Percentiles rank a stretch among this genome's conserved stretches.
Conservation (phyloP, 2,329 filamentous ascomycete genomes). For the Fusarium multiceps region DNA sequence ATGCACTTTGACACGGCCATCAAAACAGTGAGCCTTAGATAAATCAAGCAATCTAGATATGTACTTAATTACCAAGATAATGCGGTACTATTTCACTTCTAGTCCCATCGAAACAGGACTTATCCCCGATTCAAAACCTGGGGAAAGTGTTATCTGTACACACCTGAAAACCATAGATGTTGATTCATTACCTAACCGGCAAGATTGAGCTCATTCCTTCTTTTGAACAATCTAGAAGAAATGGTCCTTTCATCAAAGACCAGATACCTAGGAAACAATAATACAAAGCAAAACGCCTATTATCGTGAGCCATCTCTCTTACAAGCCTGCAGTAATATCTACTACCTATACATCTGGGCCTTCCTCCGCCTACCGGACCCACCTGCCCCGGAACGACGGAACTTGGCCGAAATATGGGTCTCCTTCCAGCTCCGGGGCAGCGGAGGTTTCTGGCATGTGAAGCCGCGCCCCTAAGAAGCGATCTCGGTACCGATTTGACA, state of each 20-base stretch:
- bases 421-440: slow-evolving; percentile 43
- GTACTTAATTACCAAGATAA: not conserved
- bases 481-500: not conserved
- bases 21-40: not conserved
- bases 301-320: not conserved
- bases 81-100: not conserved
- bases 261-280: not conserved
- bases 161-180: slow-evolving; percentile 8
- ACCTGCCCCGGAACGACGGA: slow-evolving; percentile 39
- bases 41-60: not conserved
- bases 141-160: slow-evolving; percentile 19
- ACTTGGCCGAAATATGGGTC: slow-evolving; percentile 42
- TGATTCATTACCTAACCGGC: not conserved
- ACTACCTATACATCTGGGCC: slow-evolving; percentile 33
- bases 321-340: not conserved
- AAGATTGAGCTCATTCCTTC: not conserved
- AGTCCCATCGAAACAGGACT: not conserved
- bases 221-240: not conserved
- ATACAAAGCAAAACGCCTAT: not conserved
- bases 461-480: slow-evolving; percentile 17
- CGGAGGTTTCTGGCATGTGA: slow-evolving; percentile 50
- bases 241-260: not conserved
- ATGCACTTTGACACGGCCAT: not conserved
- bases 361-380: slow-evolving; percentile 39
- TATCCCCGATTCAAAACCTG: slow-evolving; percentile 9